phyloP scores from a whole-genome alignment of 2,329 filamentous ascomycete genomes.

The Neobulgaria alba region DNA sequence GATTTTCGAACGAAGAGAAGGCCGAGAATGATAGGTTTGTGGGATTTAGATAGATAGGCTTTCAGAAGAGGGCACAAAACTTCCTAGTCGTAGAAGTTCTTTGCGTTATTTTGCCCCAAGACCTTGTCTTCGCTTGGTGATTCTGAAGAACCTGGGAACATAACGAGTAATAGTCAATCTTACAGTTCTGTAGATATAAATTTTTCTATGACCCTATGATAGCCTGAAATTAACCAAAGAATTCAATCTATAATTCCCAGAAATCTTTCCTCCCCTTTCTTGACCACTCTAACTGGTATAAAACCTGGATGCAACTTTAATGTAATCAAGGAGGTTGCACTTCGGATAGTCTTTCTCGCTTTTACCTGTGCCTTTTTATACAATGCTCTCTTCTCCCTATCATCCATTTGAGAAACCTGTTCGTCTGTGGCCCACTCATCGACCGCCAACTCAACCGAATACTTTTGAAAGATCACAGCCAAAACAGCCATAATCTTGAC shows the following conservation, averaged over 20 bases:
- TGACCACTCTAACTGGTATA: constrained; percentile 59
- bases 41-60: too few relatives aligned
- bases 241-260: constrained; percentile 29
- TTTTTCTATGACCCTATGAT: too few relatives aligned
- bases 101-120: too few relatives aligned
- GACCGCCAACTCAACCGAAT: constrained; percentile 21
- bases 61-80: too few relatives aligned
- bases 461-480: constrained; percentile 21
- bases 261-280: constrained; percentile 63
- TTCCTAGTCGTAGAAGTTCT: too few relatives aligned
- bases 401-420: constrained; percentile 17
- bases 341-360: constrained; percentile 29
- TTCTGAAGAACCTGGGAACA: too few relatives aligned
- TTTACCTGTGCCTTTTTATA: constrained; percentile 33
- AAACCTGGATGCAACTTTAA: constrained; percentile 54
- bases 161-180: too few relatives aligned
- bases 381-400: constrained; percentile 14
- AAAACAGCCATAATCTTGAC: constrained; percentile 30
- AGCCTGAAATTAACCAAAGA: too few relatives aligned
- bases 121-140: too few relatives aligned
- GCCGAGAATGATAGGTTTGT: too few relatives aligned
- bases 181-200: too few relatives aligned
- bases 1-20: too few relatives aligned
- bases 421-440: constrained; percentile 20
- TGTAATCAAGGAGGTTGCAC: constrained; percentile 58